Evolutionary conservation across 345 rosid species (phyloP).

Genomic region (Pugionium cornutum): DNA sequence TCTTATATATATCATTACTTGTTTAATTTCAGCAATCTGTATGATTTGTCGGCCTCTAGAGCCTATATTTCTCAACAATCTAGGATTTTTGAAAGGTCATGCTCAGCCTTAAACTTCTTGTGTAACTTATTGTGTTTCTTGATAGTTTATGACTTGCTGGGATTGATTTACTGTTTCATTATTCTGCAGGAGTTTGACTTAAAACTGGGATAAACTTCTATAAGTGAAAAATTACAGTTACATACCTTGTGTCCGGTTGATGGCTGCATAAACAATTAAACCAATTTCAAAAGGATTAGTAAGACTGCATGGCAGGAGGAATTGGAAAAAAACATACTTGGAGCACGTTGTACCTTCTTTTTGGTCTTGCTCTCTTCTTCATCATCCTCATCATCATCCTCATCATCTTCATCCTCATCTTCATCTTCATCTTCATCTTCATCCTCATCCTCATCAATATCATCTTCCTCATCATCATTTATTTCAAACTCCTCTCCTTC

Average conservation of each 20-base stretch:
- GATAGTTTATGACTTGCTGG: background rate
- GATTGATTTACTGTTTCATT: constrained; percentile 3
- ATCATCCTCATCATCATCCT: constrained; percentile 57
- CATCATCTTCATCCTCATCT: constrained; percentile 52
- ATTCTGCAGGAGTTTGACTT: background rate
- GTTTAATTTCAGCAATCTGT: no score
- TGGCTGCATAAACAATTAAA: constrained; percentile 20
- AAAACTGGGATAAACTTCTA: background rate
- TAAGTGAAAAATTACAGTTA: background rate
- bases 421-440: constrained; percentile 51
- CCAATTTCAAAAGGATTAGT: constrained; percentile 21
- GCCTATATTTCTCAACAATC: background rate
- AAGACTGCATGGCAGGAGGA: constrained; percentile 14
- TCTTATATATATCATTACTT: no score
- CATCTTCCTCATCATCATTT: constrained; percentile 53
- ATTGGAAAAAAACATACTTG: background rate
- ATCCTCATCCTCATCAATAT: constrained; percentile 43
- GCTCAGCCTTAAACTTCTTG: background rate
- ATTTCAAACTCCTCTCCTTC: constrained; percentile 55
- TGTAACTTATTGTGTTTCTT: constrained; percentile 1
- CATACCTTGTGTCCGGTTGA: constrained; percentile 53
- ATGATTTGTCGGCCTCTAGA: constrained; percentile 6
- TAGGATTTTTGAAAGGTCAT: no score
- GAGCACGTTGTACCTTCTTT: constrained; percentile 50
- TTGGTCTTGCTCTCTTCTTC: constrained; percentile 51